These are phyloP conservation scores for Solanum tarijense DNA, from an alignment of 257 asterid genomes.

Conservation along the genomic window DNA sequence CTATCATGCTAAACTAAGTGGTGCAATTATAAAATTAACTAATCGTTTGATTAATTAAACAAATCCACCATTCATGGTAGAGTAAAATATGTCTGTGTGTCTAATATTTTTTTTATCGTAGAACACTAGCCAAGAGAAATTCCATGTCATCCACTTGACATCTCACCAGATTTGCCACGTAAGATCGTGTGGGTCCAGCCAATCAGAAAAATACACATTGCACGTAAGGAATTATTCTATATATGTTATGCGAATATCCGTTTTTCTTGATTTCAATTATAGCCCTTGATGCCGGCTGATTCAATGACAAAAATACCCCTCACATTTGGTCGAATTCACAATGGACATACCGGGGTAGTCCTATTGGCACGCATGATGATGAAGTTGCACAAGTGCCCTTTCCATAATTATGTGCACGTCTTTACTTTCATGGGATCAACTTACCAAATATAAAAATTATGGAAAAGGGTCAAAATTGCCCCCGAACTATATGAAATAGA, in stretches of 20 bases:
- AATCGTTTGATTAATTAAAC: not conserved
- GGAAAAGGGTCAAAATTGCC: no score
- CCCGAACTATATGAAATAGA: no score
- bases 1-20: not conserved
- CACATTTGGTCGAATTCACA: not conserved
- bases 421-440: not conserved
- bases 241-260: constrained; percentile 24
- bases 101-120: not conserved
- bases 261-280: not conserved
- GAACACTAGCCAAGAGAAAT: not conserved
- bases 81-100: not conserved
- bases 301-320: constrained; percentile 12
- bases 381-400: not conserved
- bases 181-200: constrained; percentile 4
- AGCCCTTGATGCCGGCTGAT: not conserved
- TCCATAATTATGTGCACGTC: not conserved
- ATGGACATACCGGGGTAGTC: no score
- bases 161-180: constrained; percentile 8
- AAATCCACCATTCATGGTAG: not conserved
- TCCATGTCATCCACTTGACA: constrained; percentile 1
- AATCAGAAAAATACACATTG: constrained; percentile 6
- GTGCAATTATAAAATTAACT: not conserved
- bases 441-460: not conserved
- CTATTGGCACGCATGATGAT: no score
- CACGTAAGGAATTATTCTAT: constrained; percentile 35